Conservation (phyloP, 2,329 filamentous ascomycete genomes). For the Fulvia fulva region DNA sequence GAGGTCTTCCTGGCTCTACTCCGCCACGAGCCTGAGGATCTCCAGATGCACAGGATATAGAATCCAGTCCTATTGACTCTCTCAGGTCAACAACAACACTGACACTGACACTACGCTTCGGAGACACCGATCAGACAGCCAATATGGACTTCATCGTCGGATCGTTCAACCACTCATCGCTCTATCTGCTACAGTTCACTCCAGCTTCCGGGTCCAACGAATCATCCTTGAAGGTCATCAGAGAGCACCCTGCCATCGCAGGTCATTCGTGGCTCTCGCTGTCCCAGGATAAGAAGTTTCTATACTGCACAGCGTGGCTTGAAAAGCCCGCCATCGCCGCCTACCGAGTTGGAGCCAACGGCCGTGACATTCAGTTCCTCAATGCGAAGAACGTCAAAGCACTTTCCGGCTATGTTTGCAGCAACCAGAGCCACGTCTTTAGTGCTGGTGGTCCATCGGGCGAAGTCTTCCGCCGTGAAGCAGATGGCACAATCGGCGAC, state of each 20-base stretch:
- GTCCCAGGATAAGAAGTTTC: constrained; percentile 25
- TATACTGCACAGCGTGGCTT: constrained; percentile 38
- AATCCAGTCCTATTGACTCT: too few relatives aligned
- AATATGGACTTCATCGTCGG: constrained; percentile 36
- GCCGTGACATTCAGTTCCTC: constrained; percentile 28
- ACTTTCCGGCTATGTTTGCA: constrained; percentile 33
- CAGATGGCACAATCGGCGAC: constrained; percentile 30
- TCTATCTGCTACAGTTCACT: constrained; percentile 33
- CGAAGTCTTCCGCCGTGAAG: constrained; percentile 30
- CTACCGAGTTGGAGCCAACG: constrained; percentile 25
- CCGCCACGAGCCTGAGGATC: neutral
- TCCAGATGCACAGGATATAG: neutral
- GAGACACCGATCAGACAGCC: too few relatives aligned
- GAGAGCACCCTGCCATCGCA: constrained; percentile 30
- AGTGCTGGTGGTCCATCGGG: constrained; percentile 33
- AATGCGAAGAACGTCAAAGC: constrained; percentile 32
- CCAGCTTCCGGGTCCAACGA: constrained; percentile 14
- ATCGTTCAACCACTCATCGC: constrained; percentile 31
- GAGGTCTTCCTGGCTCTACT: neutral
- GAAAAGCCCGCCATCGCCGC: constrained; percentile 30
- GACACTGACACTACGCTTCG: neutral
- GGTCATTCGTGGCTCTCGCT: constrained; percentile 36
- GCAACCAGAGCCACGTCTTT: constrained; percentile 30
- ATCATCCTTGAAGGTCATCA: constrained; percentile 21
- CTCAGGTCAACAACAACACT: too few relatives aligned